Conservation (phyloP, 352 stramenopile genomes). For the Phytophthora macrochlamydospora region DNA sequence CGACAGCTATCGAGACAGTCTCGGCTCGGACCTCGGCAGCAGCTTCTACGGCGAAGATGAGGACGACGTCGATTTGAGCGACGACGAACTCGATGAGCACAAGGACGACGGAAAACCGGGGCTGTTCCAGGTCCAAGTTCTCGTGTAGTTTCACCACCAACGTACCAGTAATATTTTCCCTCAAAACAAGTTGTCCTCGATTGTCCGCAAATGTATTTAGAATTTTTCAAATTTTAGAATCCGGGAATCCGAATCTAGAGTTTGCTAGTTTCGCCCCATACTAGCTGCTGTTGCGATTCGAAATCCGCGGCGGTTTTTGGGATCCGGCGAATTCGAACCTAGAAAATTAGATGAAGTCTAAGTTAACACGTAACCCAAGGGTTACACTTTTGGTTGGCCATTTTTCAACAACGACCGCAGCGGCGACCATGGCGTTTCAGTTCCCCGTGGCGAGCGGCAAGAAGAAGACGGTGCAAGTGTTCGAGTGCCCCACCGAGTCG, state of each 20-base stretch:
- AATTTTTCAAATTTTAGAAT: too few relatives aligned
- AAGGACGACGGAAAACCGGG: slow-evolving; percentile 14
- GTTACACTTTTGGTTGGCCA: slow-evolving; percentile 16
- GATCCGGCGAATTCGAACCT: background rate
- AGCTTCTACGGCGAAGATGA: slow-evolving; percentile 34
- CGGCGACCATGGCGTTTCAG: slow-evolving; percentile 54
- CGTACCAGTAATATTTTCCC: background rate
- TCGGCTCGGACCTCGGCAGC: slow-evolving; percentile 25
- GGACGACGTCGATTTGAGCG: slow-evolving; percentile 21
- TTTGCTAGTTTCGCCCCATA: background rate
- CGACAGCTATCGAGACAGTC: slow-evolving; percentile 17
- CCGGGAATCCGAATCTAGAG: too few relatives aligned
- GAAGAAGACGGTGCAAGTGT: slow-evolving; percentile 81
- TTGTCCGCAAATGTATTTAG: too few relatives aligned
- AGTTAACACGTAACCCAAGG: background rate
- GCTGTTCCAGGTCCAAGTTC: slow-evolving; percentile 72
- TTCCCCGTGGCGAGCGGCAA: slow-evolving; percentile 79
- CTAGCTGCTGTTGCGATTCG: background rate
- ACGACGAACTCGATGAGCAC: slow-evolving; percentile 21
- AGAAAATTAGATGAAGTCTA: background rate
- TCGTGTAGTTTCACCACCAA: slow-evolving; percentile 39
- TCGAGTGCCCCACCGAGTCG: slow-evolving; percentile 72
- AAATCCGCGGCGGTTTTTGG: background rate
- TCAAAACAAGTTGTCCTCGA: background rate
- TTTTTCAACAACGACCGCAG: slow-evolving; percentile 4